phyloP scores from a whole-genome alignment of 2,329 filamentous ascomycete genomes.

The Venturia nashicola region DNA sequence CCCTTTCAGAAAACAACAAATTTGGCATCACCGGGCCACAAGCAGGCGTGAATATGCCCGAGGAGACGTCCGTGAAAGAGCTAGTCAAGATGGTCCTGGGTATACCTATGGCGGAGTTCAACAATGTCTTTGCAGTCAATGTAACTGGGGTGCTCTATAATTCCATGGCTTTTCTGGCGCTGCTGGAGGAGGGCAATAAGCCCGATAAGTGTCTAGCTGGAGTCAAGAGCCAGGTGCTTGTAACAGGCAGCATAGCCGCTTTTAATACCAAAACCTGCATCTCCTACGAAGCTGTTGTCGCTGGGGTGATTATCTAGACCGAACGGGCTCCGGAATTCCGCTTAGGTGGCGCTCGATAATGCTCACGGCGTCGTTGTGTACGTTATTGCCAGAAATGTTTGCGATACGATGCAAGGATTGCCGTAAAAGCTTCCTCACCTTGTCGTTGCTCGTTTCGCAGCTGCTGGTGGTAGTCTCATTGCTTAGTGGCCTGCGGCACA shows the following conservation, averaged over 20 bases:
- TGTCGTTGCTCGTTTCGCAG: background rate
- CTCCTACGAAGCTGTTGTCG: background rate
- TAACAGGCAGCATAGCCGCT: constrained; percentile 35
- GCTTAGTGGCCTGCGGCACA: background rate
- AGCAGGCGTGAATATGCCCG: background rate
- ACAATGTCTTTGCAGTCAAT: constrained; percentile 24
- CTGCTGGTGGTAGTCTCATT: background rate
- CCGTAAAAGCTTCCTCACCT: background rate
- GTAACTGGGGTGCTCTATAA: constrained; percentile 27
- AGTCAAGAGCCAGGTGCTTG: constrained; percentile 29
- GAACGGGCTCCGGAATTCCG: background rate
- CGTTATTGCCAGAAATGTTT: background rate
- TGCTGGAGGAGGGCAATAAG: constrained; percentile 31
- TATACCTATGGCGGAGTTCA: constrained; percentile 20
- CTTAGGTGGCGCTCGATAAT: background rate
- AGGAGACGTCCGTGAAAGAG: constrained; percentile 5
- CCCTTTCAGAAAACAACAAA: background rate
- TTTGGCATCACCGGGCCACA: constrained; percentile 10
- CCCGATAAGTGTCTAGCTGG: constrained; percentile 19
- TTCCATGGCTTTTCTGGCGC: constrained; percentile 26
- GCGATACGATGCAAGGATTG: background rate
- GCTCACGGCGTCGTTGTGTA: background rate
- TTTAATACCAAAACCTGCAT: constrained; percentile 18
- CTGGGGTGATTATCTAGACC: background rate
- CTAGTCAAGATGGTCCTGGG: background rate